Evolutionary conservation across 352 stramenopile genomes (phyloP).

Genomic region (Bremia lactucae): DNA sequence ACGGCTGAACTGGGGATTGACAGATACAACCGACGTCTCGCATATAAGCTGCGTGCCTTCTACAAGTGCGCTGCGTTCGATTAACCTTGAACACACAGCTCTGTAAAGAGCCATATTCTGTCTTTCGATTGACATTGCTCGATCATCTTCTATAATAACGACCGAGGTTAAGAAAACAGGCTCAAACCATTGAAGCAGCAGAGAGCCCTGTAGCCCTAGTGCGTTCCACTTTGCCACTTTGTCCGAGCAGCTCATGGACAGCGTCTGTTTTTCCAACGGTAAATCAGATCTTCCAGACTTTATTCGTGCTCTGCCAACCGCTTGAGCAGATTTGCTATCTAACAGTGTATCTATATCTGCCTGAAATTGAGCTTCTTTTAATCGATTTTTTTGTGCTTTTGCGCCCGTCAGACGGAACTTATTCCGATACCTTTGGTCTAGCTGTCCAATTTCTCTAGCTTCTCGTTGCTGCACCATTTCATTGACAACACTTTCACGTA

Average conservation of each 20-base stretch:
- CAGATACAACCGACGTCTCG: constrained; percentile 13
- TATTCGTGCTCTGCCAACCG: constrained; percentile 63
- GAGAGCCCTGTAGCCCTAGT: constrained; percentile 70
- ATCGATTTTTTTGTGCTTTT: constrained; percentile 34
- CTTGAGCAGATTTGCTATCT: constrained; percentile 58
- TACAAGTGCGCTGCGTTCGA: constrained; percentile 11
- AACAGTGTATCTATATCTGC: neutral
- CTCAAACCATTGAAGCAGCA: constrained; percentile 59
- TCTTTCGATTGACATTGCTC: constrained; percentile 20
- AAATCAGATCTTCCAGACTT: constrained; percentile 91
- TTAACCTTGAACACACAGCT: constrained; percentile 27
- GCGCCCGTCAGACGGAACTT: constrained; percentile 52
- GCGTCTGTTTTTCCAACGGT: constrained; percentile 67
- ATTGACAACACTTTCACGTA: constrained; percentile 64
- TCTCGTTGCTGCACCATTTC: constrained; percentile 37
- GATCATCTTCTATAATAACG: constrained; percentile 32
- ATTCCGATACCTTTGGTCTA: constrained; percentile 18
- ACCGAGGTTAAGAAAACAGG: constrained; percentile 40
- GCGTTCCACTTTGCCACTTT: constrained; percentile 86
- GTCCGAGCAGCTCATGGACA: constrained; percentile 90
- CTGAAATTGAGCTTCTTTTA: neutral
- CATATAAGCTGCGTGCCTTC: constrained; percentile 3
- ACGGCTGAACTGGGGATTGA: constrained; percentile 12
- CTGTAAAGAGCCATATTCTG: constrained; percentile 39
- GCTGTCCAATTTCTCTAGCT: constrained; percentile 2